Conservation (phyloP, 495 filamentous ascomycete species). For the Hypoxylon trugodes region DNA sequence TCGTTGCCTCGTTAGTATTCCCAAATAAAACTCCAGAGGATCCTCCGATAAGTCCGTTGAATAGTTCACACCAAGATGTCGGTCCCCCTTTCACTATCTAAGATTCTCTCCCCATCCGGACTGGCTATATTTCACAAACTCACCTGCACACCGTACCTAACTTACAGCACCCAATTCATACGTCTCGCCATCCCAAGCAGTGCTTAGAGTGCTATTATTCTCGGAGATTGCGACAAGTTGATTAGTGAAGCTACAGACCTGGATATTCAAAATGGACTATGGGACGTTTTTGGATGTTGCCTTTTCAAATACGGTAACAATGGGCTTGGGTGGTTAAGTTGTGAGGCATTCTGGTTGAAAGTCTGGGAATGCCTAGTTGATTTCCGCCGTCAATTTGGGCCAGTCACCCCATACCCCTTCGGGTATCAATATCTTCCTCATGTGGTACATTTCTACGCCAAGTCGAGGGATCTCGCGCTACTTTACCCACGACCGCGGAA, state of each 20-base stretch:
- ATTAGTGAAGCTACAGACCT: not conserved
- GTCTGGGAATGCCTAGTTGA: not conserved
- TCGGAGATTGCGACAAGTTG: not conserved
- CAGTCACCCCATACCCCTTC: not conserved
- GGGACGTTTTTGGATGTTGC: constrained; percentile 12
- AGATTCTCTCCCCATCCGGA: not conserved
- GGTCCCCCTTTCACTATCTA: not conserved
- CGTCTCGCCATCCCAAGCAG: not conserved
- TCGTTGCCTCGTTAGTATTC: no score
- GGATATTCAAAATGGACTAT: constrained; percentile 2
- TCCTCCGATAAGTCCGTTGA: not conserved
- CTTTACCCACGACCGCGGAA: not conserved
- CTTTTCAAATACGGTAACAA: not conserved
- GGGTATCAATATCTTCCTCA: constrained; percentile 7
- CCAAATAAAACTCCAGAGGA: no score
- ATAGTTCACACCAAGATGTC: not conserved
- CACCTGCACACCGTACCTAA: not conserved
- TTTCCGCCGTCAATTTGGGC: not conserved
- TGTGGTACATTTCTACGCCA: constrained; percentile 13
- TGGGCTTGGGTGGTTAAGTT: not conserved
- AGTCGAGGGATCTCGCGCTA: constrained; percentile 2
- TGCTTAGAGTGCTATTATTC: constrained; percentile 1
- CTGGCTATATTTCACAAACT: not conserved
- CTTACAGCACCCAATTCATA: constrained; percentile 14
- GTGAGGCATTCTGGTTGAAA: not conserved